A percentile compares a stretch with the other conserved stretches of the same genome.
Conservation (phyloP, 495 filamentous ascomycete genomes). For the Podospora pseudocomata region DNA sequence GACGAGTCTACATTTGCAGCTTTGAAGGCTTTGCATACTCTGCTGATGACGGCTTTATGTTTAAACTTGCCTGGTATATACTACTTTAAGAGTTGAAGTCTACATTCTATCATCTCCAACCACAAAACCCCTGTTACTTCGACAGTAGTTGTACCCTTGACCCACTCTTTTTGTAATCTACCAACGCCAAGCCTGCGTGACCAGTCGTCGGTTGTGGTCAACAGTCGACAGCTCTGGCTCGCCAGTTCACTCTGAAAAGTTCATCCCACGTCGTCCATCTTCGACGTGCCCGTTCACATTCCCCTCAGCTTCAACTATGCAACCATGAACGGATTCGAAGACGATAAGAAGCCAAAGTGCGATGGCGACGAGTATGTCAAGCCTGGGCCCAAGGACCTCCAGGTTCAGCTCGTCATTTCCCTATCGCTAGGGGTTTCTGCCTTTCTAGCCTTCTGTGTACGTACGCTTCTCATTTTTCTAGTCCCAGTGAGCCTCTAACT, state of each 20-base stretch:
- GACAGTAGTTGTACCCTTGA: neutral
- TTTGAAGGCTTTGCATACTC: neutral
- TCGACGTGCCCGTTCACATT: neutral
- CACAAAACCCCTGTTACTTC: neutral
- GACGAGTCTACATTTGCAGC: neutral
- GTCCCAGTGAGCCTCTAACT: neutral
- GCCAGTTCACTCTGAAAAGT: neutral
- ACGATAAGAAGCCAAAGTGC: slow-evolving; percentile 24
- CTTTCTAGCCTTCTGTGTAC: slow-evolving; percentile 52
- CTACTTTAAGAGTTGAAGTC: neutral
- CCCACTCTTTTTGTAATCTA: neutral
- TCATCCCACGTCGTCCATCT: neutral
- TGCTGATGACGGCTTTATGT: neutral
- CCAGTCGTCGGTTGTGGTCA: neutral
- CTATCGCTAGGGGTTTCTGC: slow-evolving; percentile 48
- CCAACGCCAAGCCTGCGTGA: slow-evolving; percentile 3
- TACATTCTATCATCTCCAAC: neutral
- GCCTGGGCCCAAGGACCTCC: slow-evolving; percentile 40
- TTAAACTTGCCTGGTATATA: neutral
- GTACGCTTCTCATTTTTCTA: slow-evolving; percentile 8
- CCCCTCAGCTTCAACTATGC: neutral
- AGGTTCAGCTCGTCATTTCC: slow-evolving; percentile 53
- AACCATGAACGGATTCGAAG: slow-evolving; percentile 25
- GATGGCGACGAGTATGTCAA: slow-evolving; percentile 31
- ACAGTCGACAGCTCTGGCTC: neutral